Percentiles rank a stretch among this genome's conserved stretches.
These are phyloP conservation scores for Pichia cactophila DNA, from an alignment of 1,139 yeast genomes.

Conservation along the genomic window DNA sequence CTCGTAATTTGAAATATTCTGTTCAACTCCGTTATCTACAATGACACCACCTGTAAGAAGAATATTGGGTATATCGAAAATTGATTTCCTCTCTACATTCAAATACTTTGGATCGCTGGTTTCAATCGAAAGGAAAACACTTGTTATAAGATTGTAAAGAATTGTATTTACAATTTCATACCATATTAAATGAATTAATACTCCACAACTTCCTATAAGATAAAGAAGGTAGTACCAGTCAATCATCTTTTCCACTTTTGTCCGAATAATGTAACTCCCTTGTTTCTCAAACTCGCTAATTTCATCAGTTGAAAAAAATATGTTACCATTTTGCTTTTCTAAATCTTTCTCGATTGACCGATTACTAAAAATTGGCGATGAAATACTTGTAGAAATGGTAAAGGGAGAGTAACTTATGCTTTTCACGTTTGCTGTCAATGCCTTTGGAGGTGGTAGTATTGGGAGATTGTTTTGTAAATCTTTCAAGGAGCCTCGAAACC, in stretches of 20 bases:
- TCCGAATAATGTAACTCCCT: neutral
- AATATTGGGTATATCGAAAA: slow-evolving; percentile 2
- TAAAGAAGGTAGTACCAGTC: slow-evolving; percentile 5
- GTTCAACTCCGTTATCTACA: neutral
- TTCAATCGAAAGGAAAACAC: neutral
- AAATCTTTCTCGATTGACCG: neutral
- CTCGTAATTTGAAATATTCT: neutral
- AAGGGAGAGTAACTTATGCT: neutral
- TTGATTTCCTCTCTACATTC: neutral
- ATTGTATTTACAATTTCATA: slow-evolving; percentile 5
- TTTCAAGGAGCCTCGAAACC: neutral
- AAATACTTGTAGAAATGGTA: neutral
- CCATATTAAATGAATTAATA: slow-evolving; percentile 4
- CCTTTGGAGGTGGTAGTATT: neutral
- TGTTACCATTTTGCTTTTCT: neutral
- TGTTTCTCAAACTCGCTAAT: neutral
- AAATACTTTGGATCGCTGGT: slow-evolving; percentile 2
- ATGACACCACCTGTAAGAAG: neutral
- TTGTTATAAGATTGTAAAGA: slow-evolving; percentile 3
- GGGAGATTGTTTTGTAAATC: neutral
- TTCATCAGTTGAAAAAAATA: neutral
- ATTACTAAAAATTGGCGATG: neutral
- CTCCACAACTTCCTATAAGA: neutral
- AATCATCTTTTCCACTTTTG: neutral
- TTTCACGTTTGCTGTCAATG: neutral